phyloP scores from a whole-genome alignment of 495 filamentous ascomycete genomes.

The Penicillium arizonense region DNA sequence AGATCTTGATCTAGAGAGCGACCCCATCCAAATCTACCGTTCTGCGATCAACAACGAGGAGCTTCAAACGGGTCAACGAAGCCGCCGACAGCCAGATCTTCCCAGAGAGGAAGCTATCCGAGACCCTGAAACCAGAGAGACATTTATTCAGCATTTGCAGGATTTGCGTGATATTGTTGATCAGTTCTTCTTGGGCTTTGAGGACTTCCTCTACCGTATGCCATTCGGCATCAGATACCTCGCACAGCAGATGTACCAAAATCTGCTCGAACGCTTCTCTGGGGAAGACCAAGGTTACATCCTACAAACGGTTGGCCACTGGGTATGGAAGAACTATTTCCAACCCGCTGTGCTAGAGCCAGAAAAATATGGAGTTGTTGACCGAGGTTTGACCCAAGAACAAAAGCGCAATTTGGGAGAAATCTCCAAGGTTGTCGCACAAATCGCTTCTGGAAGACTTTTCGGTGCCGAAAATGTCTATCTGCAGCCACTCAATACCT shows the following conservation, averaged over 20 bases:
- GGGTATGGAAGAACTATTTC: conserved; percentile 92
- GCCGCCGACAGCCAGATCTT: conserved; percentile 74
- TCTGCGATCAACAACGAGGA: conserved; percentile 96
- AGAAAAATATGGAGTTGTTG: conserved; percentile 85
- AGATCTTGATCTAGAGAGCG: conserved; percentile 88
- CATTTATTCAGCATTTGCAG: conserved; percentile 89
- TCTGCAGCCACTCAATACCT: conserved; percentile 88
- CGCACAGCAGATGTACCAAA: conserved; percentile 80
- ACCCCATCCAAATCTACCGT: conserved; percentile 96
- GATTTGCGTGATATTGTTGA: conserved; percentile 92
- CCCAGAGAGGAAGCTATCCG: conserved; percentile 89
- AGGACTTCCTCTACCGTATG: conserved; percentile 82
- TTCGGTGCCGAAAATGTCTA: conserved; percentile 96
- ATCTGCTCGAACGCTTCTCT: conserved; percentile 70
- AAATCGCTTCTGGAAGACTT: conserved; percentile 77
- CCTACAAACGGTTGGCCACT: conserved; percentile 81
- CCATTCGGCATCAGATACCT: conserved; percentile 92
- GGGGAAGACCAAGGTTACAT: conserved; percentile 74
- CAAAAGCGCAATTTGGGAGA: conserved; percentile 92
- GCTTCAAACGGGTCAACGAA: conserved; percentile 82
- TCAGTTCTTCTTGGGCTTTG: conserved; percentile 76
- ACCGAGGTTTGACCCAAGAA: conserved; percentile 80
- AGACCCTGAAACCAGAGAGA: conserved; percentile 84
- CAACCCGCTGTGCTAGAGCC: conserved; percentile 84
- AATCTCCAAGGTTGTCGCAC: conserved; percentile 85